A percentile compares a stretch with the other conserved stretches of the same genome.
Conservation (phyloP, 768 basidiomycete species). For the Mycena polygramma region DNA sequence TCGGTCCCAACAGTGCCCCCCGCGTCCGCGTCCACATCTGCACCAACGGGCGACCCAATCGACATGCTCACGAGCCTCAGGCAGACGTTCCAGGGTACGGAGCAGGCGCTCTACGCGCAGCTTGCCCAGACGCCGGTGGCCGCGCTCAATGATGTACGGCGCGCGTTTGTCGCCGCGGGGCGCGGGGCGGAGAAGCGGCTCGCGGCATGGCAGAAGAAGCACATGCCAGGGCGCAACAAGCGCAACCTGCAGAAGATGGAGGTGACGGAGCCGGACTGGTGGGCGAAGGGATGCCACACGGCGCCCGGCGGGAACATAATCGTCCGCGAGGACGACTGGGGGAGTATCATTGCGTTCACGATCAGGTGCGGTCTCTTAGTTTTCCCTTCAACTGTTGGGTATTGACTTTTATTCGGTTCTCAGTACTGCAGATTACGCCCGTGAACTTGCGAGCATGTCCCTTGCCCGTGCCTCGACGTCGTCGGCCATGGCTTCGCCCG, state of each 20-base stretch:
- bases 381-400: slow-evolving; percentile 10
- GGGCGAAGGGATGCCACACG: slow-evolving; percentile 69
- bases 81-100: slow-evolving; percentile 68
- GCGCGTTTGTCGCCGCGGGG: slow-evolving; percentile 67
- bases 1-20: slow-evolving; percentile 20
- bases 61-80: slow-evolving; percentile 63
- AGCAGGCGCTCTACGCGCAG: slow-evolving; percentile 71
- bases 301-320: slow-evolving; percentile 77
- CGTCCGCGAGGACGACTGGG: slow-evolving; percentile 80
- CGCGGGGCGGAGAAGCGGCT: slow-evolving; percentile 68
- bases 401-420: slow-evolving; percentile 19
- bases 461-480: slow-evolving; percentile 43
- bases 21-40: slow-evolving; percentile 33
- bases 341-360: slow-evolving; percentile 84
- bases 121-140: slow-evolving; percentile 60
- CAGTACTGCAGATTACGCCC: slow-evolving; percentile 73
- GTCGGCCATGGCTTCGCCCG: slow-evolving; percentile 36
- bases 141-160: slow-evolving; percentile 72
- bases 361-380: slow-evolving; percentile 60
- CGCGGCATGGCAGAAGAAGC: slow-evolving; percentile 75
- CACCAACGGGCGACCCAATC: slow-evolving; percentile 40
- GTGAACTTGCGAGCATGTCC: slow-evolving; percentile 59
- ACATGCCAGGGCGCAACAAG: slow-evolving; percentile 48
- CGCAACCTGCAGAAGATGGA: slow-evolving; percentile 41
- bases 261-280: slow-evolving; percentile 74